Evolutionary conservation across 257 asterid genomes (phyloP).

Genomic region (Solanum acaule): DNA sequence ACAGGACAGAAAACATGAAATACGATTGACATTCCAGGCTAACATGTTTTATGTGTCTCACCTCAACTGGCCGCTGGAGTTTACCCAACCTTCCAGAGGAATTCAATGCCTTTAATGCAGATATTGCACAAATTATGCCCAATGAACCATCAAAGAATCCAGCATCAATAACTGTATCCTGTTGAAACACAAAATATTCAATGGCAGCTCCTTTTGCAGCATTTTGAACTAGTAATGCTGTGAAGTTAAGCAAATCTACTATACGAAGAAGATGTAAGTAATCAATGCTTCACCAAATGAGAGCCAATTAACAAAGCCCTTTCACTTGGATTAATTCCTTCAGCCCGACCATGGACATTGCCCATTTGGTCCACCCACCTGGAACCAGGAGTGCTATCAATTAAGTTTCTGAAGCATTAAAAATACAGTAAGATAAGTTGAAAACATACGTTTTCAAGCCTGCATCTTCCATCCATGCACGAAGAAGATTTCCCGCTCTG

Average conservation of each 20-base stretch:
- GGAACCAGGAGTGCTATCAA: conserved; percentile 13
- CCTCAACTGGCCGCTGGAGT: conserved; percentile 86
- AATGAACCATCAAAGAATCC: conserved; percentile 86
- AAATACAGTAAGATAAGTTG: background rate
- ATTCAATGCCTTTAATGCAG: conserved; percentile 80
- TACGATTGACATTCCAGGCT: background rate
- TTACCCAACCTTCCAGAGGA: conserved; percentile 44
- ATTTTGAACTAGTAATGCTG: background rate
- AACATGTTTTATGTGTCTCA: conserved; percentile 12
- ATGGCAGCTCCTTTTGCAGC: background rate
- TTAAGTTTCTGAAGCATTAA: background rate
- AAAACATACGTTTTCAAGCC: conserved; percentile 73
- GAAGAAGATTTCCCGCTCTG: conserved; percentile 61
- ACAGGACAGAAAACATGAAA: background rate
- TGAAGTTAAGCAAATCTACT: background rate
- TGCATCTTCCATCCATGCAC: conserved; percentile 91
- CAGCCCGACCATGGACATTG: conserved; percentile 79
- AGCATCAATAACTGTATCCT: conserved; percentile 98
- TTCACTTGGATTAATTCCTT: conserved; percentile 71
- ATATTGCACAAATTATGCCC: conserved; percentile 67
- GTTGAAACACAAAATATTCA: conserved; percentile 11
- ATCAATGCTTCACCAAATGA: conserved; percentile 71
- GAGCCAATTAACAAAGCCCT: conserved; percentile 91
- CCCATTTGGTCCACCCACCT: conserved; percentile 99
- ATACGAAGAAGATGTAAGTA: conserved; percentile 3